Base-by-base conservation (phyloP, 345 rosid genomes). In the Citrus mangshanensis region DNA sequence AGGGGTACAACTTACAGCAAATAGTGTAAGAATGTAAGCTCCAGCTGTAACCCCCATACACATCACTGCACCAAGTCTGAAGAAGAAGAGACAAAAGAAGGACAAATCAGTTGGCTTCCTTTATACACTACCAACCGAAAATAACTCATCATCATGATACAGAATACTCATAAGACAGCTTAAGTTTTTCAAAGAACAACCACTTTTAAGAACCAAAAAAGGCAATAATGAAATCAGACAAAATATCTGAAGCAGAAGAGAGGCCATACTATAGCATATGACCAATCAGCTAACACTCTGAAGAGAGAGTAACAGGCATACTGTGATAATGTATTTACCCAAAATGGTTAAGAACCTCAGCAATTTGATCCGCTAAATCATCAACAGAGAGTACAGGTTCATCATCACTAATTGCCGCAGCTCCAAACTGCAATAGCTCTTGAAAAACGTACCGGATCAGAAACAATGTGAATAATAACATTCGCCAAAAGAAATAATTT, bases 41-140 rank as follows among this genome's bases (percentile, higher is more conserved):
- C 99, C 99, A 38, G 98, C 97, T 61, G 96, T 92, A 78, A 94
- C 98, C 72, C 99, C 99, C 97, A 97, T 87, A 78, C 99, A 97
- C 98, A 94, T 94, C 37, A 97, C 99, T 72, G 93, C 87, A 81
- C 94, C 97, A 73, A 97, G 98, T 81, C 98, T 97, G 81, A 70
- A 68, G 49, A 34, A 7, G 18, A 46, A 46, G 51, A 46, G 27
- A 51, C 55, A 77, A 73, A 82, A 35, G 74, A 25, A 54, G 38
- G 7, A 42, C 7, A 35, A 24, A 21, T 78, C 13, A 84, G 76
- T 24, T 61, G 32, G 58, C 58, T 72, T 58, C 22, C 68, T 37
- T 54, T 55, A 25, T 68, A 56, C 54, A 42, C 49, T 63, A 56
- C 80, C 74, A 56, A 68, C 71, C 46, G 2, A 60, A 77, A 60